Percentiles rank a stretch among this genome's conserved stretches.
Evolutionary conservation across 306 rosid genomes (phyloP).

Genomic region (Herpetospermum pedunculosum): DNA sequence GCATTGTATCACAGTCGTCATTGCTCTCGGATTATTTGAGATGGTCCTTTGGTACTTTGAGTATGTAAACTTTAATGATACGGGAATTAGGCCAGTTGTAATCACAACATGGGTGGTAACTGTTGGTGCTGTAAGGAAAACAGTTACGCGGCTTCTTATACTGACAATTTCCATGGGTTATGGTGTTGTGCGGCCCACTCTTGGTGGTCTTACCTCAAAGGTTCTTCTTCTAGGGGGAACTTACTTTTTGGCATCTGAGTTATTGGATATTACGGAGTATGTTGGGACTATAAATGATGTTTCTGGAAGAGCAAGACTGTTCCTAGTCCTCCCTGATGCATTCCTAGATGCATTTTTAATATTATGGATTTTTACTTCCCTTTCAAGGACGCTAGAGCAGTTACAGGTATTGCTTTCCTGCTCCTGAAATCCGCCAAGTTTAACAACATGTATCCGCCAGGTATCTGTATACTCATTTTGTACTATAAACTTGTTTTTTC

Average conservation of each 20-base stretch:
- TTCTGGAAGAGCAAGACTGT: slow-evolving; percentile 81
- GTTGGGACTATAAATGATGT: slow-evolving; percentile 91
- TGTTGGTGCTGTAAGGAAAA: slow-evolving; percentile 66
- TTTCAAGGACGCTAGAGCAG: slow-evolving; percentile 81
- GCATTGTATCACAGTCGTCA: slow-evolving; percentile 74
- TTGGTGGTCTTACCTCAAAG: slow-evolving; percentile 94
- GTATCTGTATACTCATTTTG: background rate
- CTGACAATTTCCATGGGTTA: slow-evolving; percentile 92
- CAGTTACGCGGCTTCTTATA: slow-evolving; percentile 68
- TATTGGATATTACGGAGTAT: slow-evolving; percentile 73
- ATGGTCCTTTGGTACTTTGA: slow-evolving; percentile 92
- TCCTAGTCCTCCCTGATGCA: slow-evolving; percentile 88
- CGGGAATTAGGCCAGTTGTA: slow-evolving; percentile 67
- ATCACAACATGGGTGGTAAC: slow-evolving; percentile 90
- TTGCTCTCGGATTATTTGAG: slow-evolving; percentile 84
- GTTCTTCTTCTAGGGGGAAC: slow-evolving; percentile 82
- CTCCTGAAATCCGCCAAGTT: background rate
- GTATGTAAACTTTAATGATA: slow-evolving; percentile 60
- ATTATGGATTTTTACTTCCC: slow-evolving; percentile 89
- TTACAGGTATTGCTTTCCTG: slow-evolving; percentile 55
- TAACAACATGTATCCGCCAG: background rate
- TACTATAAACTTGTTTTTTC: slow-evolving; percentile 6
- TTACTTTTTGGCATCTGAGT: slow-evolving; percentile 73
- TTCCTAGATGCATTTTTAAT: slow-evolving; percentile 92
- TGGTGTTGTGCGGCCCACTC: slow-evolving; percentile 95